Percentiles rank a stretch among this genome's conserved stretches.
Conservation (phyloP, 352 stramenopile species). For the Phytophthora parvispora region DNA sequence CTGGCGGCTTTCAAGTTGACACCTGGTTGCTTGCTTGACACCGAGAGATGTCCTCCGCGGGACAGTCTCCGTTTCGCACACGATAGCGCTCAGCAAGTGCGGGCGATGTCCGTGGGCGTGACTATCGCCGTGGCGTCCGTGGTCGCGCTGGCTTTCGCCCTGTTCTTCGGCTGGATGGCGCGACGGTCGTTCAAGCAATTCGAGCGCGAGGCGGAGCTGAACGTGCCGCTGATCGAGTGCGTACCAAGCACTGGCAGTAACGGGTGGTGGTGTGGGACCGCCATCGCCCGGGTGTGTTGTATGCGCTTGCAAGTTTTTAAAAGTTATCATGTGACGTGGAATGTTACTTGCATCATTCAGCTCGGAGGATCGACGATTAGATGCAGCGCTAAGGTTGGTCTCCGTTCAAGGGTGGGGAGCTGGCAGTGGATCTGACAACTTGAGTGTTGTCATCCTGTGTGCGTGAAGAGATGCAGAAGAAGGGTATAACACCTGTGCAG, state of each 20-base stretch:
- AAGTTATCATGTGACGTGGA: not conserved
- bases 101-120: slow-evolving; percentile 10
- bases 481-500: slow-evolving; percentile 35
- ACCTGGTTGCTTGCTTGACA: not conserved
- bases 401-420: not conserved
- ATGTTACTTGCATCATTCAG: slow-evolving; percentile 6
- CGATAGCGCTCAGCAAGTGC: no score
- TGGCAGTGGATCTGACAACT: not conserved
- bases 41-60: not conserved
- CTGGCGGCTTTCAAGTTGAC: no score
- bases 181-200: slow-evolving; percentile 18
- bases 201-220: slow-evolving; percentile 25
- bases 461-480: slow-evolving; percentile 27
- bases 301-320: not conserved
- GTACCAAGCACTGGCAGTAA: not conserved
- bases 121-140: slow-evolving; percentile 10
- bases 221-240: slow-evolving; percentile 29
- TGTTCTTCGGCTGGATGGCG: slow-evolving; percentile 13
- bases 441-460: slow-evolving; percentile 1
- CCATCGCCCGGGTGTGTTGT: not conserved
- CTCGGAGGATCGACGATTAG: slow-evolving; percentile 24
- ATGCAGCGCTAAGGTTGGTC: slow-evolving; percentile 34
- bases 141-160: slow-evolving; percentile 12
- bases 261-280: not conserved
- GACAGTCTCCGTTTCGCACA: not conserved